Evolutionary conservation across 140 eudicot species (phyloP), one percentile per base, ranked within the genome.

Genomic region (Flaveria floridana): DNA sequence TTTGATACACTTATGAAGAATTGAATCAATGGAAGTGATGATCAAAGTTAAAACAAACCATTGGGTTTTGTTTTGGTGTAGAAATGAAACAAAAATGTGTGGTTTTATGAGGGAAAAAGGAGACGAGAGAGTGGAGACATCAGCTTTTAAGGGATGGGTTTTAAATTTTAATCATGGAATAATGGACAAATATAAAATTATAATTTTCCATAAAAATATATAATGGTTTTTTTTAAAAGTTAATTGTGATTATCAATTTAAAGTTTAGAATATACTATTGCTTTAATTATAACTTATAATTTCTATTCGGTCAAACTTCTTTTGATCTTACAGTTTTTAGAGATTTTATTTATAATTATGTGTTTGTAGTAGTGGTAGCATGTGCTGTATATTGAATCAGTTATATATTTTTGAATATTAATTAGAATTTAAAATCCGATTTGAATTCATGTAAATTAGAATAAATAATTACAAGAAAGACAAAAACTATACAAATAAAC

Each of bases 101-200:
- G 75, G 18, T 44, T 34, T 68, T 58, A 80, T 51, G 76, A 58
- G 52, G 61, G 68, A 6, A 69, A 80, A 70, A 61, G 80, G 80
- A 70, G 56, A 69, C 21, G 76, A 58, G 51, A 23, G 51, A 80
- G 84, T 80, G 84, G 84, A 75, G 84, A 51, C 48, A 37, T 21
- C 80, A 80, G 71, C 80, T 80, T 80, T 80, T 46, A 61, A 80
- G 71, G 80, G 76, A 80, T 80, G 84, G 84, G 84, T 69, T 65
- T 80, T 68, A 68, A 58, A 76, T 69, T 65, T 80, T 59, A 74
- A 58, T 74, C 46, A 80, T 68, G 44, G 16, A 68, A 34, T 34
- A 74, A 74, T 74, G 23, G 80, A 70, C 76, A 58, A 47, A 80
- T 56, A 55, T 53, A 34, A 73, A 70, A 78, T 57, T 78, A 61